Evolutionary conservation across 2,329 filamentous ascomycete species (phyloP), one percentile per base, ranked within the genome.

Genomic region (Sporothrix schenckii): DNA sequence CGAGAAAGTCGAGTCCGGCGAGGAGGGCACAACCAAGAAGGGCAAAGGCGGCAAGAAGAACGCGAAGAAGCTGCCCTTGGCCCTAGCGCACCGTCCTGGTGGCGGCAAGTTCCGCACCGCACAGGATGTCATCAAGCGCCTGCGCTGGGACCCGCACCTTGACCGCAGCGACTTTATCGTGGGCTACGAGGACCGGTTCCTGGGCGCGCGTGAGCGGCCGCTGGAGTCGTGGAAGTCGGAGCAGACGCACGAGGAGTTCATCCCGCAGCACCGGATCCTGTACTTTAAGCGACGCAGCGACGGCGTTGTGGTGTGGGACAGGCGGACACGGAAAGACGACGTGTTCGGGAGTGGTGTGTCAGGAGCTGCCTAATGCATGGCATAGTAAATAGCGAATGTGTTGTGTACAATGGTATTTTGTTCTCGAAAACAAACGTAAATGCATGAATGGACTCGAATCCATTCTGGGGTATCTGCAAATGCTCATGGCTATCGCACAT

Each of bases 221-320:
- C 77, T 89, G 5, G 83, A 83, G 67, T 79, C 81, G 41, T 90
- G 88, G 88, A 88, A 86, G 79, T 81, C 80, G 19, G 87, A 89
- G 75, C 84, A 86, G 77, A 89, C 87, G 44, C 85, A 89, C 73
- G 87, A 89, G 71, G 88, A 90, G 77, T 90, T 89, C 75, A 89
- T 90, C 69, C 88, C 88, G 7, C 86, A 89, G 77, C 87, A 89
- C 75, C 81, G 88, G 19, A 87, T 90, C 72, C 76, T 88, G 70
- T 89, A 88, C 76, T 89, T 90, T 75, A 87, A 83, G 77, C 80
- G 83, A 13, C 82, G 78, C 76, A 84, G 81, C 70, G 85, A 87
- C 71, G 81, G 81, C 0, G 76, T 76, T 4, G 77, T 85, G n/a
- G 80, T 89, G 4, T 89, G 88, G 87, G 86, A 89, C 74, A 79